A percentile compares a stretch with the other conserved stretches of the same genome.
These are phyloP conservation scores for Ramularia collo-cygni DNA, from an alignment of 2,329 filamentous ascomycete species.

Conservation along the genomic window DNA sequence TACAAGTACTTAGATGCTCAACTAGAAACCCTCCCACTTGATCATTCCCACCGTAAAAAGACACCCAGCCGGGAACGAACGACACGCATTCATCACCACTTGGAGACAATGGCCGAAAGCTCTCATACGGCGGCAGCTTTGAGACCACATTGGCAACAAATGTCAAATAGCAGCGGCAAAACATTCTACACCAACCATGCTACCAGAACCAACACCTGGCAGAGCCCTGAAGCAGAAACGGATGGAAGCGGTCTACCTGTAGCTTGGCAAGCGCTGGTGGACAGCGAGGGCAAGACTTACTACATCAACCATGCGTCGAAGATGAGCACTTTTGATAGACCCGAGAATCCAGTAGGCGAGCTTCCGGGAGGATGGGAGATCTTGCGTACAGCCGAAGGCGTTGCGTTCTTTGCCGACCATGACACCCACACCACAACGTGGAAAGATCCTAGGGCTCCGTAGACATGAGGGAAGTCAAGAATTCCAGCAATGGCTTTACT, in stretches of 20 bases:
- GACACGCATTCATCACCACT: background rate
- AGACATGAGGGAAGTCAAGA: background rate
- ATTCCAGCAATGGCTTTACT: background rate
- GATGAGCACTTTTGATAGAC: constrained; percentile 3
- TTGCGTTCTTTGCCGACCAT: constrained; percentile 5
- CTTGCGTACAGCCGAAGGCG: constrained; percentile 1
- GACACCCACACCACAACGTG: constrained; percentile 4
- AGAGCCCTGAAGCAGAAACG: background rate
- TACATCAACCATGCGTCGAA: constrained; percentile 3
- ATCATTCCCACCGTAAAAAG: too few relatives aligned
- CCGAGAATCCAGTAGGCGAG: background rate
- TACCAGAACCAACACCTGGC: constrained; percentile 2
- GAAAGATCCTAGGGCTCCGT: background rate
- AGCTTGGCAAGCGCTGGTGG: constrained; percentile 5
- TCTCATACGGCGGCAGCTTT: background rate
- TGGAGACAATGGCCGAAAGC: background rate
- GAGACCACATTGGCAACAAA: constrained; percentile 3
- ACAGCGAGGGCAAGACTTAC: constrained; percentile 3
- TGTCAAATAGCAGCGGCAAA: constrained; percentile 1
- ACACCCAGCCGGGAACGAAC: too few relatives aligned
- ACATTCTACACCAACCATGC: constrained; percentile 5
- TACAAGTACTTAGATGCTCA: too few relatives aligned
- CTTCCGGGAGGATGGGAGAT: constrained; percentile 7
- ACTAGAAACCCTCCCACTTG: too few relatives aligned
- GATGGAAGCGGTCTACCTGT: background rate